Percentiles rank a stretch among this genome's conserved stretches.
phyloP scores from a whole-genome alignment of 805 yeast species.

The Metschnikowia hibisci region DNA sequence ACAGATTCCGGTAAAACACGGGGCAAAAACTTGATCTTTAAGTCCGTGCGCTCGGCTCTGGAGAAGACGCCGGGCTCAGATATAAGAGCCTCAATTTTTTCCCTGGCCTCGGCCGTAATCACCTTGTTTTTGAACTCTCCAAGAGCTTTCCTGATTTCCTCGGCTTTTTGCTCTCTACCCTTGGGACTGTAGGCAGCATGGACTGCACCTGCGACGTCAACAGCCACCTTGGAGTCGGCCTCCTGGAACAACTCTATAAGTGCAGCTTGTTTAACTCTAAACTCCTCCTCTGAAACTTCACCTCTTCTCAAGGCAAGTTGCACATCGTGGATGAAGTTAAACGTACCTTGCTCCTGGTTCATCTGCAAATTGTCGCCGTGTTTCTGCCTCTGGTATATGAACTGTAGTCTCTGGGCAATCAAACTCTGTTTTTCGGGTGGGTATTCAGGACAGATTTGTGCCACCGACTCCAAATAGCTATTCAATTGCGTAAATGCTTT shows the following conservation, averaged over 20 bases:
- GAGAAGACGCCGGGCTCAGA: slow-evolving; percentile 38
- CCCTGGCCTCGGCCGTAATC: slow-evolving; percentile 35
- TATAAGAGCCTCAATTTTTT: slow-evolving; percentile 42
- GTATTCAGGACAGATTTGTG: slow-evolving; percentile 24
- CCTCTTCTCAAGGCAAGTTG: slow-evolving; percentile 38
- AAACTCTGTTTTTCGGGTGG: slow-evolving; percentile 26
- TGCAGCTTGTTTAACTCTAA: slow-evolving; percentile 17
- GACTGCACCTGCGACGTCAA: slow-evolving; percentile 44
- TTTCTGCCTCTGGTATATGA: slow-evolving; percentile 44
- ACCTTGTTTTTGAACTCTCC: slow-evolving; percentile 22
- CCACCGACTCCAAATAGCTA: slow-evolving; percentile 17
- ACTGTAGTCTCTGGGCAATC: slow-evolving; percentile 52
- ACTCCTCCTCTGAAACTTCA: slow-evolving; percentile 31
- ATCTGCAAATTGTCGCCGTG: slow-evolving; percentile 57
- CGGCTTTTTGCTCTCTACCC: slow-evolving; percentile 22
- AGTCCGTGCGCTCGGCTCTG: slow-evolving; percentile 30
- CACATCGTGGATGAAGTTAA: slow-evolving; percentile 43
- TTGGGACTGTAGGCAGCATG: slow-evolving; percentile 34
- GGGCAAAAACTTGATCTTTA: slow-evolving; percentile 51
- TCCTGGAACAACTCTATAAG: slow-evolving; percentile 37
- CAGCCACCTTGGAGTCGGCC: slow-evolving; percentile 41
- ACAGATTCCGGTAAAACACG: slow-evolving; percentile 51
- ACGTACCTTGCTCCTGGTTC: slow-evolving; percentile 57
- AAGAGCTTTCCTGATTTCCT: slow-evolving; percentile 21
- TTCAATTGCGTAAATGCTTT: slow-evolving; percentile 28